A percentile compares a stretch with the other conserved stretches of the same genome.
Conservation (phyloP, 345 rosid genomes). For the thale cress (Arabidopsis thaliana) region DNA sequence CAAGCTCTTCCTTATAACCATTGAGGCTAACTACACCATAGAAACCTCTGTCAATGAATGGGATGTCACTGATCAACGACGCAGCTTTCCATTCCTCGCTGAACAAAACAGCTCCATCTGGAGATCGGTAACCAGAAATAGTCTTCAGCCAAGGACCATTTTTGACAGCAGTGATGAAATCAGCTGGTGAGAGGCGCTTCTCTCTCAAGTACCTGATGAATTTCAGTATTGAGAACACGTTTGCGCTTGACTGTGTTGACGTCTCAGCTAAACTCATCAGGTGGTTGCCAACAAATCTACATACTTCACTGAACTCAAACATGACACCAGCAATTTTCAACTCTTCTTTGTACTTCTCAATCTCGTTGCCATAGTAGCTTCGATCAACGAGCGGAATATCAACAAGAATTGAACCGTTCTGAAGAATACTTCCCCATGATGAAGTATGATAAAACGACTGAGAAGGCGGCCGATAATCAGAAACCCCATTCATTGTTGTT, state of each 20-base stretch:
- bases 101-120: slow-evolving; percentile 61
- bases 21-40: slow-evolving; percentile 51
- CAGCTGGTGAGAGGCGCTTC: slow-evolving; percentile 47
- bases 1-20: slow-evolving; percentile 53
- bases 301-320: slow-evolving; percentile 64
- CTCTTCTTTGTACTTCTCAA: slow-evolving; percentile 50
- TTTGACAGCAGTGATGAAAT: slow-evolving; percentile 53
- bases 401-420: slow-evolving; percentile 57
- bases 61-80: slow-evolving; percentile 56
- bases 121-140: slow-evolving; percentile 50
- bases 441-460: slow-evolving; percentile 60
- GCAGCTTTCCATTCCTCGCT: slow-evolving; percentile 61
- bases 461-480: slow-evolving; percentile 59
- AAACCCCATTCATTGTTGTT: slow-evolving; percentile 52
- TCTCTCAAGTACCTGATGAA: slow-evolving; percentile 60
- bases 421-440: slow-evolving; percentile 67
- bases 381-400: slow-evolving; percentile 75
- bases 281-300: slow-evolving; percentile 56
- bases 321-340: slow-evolving; percentile 63
- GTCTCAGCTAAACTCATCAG: slow-evolving; percentile 60
- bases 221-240: slow-evolving; percentile 55
- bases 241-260: slow-evolving; percentile 45
- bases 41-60: slow-evolving; percentile 52
- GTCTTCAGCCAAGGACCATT: slow-evolving; percentile 60
- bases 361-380: slow-evolving; percentile 54